Evolutionary conservation across 2,329 filamentous ascomycete genomes (phyloP).

Genomic region (Paecilomyces variotii): DNA sequence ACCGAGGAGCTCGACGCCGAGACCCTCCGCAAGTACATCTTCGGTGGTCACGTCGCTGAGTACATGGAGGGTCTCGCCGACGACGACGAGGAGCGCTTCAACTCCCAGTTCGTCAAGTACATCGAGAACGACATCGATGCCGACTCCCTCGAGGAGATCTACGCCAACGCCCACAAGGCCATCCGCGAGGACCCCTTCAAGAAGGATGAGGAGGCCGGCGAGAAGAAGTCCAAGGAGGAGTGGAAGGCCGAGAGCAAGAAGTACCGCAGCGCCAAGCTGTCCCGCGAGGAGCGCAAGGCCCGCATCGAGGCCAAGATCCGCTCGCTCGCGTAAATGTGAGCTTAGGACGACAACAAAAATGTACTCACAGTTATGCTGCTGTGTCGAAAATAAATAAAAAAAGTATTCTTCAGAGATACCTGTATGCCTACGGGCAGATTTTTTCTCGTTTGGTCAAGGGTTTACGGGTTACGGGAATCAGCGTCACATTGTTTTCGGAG

Average conservation of each 20-base stretch:
- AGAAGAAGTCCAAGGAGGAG: constrained; percentile 96
- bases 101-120: constrained; percentile 96
- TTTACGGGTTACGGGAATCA: constrained; percentile 7
- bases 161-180: constrained; percentile 86
- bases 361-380: neutral
- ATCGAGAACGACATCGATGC: constrained; percentile 95
- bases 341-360: constrained; percentile 2
- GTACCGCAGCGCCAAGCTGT: constrained; percentile 69
- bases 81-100: constrained; percentile 99
- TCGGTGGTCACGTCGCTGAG: constrained; percentile 94
- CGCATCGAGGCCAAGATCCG: constrained; percentile 88
- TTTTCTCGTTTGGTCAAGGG: neutral
- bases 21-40: constrained; percentile 98
- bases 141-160: constrained; percentile 93
- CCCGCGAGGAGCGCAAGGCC: constrained; percentile 73
- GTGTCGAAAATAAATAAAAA: neutral
- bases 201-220: constrained; percentile 65
- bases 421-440: neutral
- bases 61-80: constrained; percentile 99
- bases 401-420: neutral
- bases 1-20: constrained; percentile 96
- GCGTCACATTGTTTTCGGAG: neutral
- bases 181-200: constrained; percentile 98
- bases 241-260: constrained; percentile 95
- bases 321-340: constrained; percentile 49